phyloP scores from a whole-genome alignment of 768 basidiomycete species.

The Antrodiella citrinella region DNA sequence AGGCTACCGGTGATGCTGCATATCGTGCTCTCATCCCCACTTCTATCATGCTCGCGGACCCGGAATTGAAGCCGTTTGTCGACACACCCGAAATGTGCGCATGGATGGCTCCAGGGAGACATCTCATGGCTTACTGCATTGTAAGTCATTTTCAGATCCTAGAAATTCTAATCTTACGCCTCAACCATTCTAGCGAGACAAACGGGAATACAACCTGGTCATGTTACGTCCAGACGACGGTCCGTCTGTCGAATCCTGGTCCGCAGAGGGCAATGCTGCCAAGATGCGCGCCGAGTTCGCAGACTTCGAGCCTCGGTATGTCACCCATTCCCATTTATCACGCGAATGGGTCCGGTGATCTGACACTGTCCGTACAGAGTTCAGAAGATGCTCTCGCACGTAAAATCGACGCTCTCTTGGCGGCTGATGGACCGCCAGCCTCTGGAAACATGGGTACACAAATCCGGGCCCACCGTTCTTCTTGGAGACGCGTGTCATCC shows the following conservation, averaged over 20 bases:
- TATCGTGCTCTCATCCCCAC: conserved; percentile 49
- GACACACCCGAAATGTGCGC: conserved; percentile 44
- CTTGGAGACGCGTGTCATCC: conserved; percentile 37
- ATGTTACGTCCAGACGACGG: conserved; percentile 31
- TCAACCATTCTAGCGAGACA: conserved; percentile 22
- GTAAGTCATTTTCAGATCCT: conserved; percentile 29
- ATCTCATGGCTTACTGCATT: conserved; percentile 38
- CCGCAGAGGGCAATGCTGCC: conserved; percentile 33
- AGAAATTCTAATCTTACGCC: too few relatives aligned
- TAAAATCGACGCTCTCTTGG: conserved; percentile 33
- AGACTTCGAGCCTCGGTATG: conserved; percentile 34
- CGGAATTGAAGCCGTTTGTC: conserved; percentile 41
- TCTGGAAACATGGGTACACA: conserved; percentile 32
- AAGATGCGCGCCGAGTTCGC: conserved; percentile 34
- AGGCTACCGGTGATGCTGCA: conserved; percentile 54
- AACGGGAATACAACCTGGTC: conserved; percentile 30
- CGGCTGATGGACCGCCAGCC: conserved; percentile 34
- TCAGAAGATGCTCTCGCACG: conserved; percentile 28
- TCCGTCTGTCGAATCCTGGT: conserved; percentile 32
- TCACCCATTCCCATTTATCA: background rate
- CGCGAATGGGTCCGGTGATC: background rate
- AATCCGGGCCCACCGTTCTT: conserved; percentile 24
- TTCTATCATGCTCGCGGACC: conserved; percentile 36
- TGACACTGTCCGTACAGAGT: conserved; percentile 15
- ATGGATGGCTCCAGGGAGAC: conserved; percentile 50